Base-by-base conservation (phyloP, 2,329 filamentous ascomycete genomes). In the Claviceps humidiphila region DNA sequence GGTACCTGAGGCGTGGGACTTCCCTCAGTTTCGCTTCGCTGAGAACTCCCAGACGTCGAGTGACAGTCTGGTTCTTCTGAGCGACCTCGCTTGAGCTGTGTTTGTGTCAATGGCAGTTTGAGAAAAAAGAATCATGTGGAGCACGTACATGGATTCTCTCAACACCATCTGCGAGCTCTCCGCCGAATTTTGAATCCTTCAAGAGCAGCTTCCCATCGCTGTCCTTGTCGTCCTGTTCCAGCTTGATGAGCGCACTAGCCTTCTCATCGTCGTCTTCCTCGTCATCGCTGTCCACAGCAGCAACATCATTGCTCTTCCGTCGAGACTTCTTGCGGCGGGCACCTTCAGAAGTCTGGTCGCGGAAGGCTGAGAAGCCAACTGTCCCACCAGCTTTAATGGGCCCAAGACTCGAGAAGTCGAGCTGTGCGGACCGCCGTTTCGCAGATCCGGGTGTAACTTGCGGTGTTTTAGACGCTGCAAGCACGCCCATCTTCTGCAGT, bases 401-500 rank as follows among this genome's bases (percentile, higher is more conserved):
- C 2, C 85, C 86, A 9, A 97, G 76, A 53, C 79, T 89, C 14
- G 87, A 84, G 62, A 97, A 91, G 68, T 96, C 89, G 1, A 90
- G 77, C 59, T 89, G 86, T 7, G 84, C 78, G 3, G 89, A 94
- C 60, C 89, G 84, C 60, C 90, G 79, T 69, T 94, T 94, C n/a
- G 71, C 69, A 7, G 77, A 75, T 41, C 74, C 74, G 1, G 81
- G 74, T 0, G 80, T 78, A 14, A 80, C 74, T 52, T 84, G 80
- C 22, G 80, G 71, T 14, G 76, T 68, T 65, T 89, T 91, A 4
- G 80, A 68, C 8, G 83, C 76, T 44, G 82, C 77, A 34, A 95
- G 70, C 40, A 98, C 88, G 40, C 91, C 91, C 84, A 98, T 95
- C 70, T 97, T 98, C 63, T 90, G 85, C 49, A 98, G 75, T 82